A percentile compares a stretch with the other conserved stretches of the same genome.
Conservation (phyloP, 2,329 filamentous ascomycete genomes). For the Apiospora aurea region DNA sequence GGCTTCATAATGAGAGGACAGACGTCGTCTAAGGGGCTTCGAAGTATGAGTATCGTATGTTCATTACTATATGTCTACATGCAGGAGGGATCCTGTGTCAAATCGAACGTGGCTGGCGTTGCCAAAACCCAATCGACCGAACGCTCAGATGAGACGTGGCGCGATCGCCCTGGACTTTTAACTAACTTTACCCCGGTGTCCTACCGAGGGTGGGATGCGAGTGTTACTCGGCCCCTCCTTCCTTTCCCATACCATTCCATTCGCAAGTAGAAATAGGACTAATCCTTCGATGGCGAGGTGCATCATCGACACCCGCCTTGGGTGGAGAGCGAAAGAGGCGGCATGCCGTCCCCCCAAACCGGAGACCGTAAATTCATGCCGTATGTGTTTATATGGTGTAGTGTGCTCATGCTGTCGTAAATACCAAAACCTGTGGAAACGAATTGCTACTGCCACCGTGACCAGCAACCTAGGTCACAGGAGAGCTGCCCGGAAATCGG, state of each 20-base stretch:
- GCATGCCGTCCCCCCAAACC: conserved; percentile 28
- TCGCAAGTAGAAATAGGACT: conserved; percentile 34
- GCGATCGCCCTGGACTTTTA: conserved; percentile 17
- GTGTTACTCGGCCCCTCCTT: conserved; percentile 15
- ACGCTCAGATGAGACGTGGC: conserved; percentile 18
- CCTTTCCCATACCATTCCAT: conserved; percentile 19
- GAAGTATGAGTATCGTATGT: conserved; percentile 34
- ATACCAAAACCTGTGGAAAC: conserved; percentile 32
- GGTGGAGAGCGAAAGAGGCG: conserved; percentile 27
- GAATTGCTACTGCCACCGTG: conserved; percentile 28
- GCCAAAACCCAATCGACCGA: neutral
- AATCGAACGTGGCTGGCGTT: neutral
- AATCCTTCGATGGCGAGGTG: conserved; percentile 28
- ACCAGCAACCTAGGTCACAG: neutral
- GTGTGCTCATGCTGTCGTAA: conserved; percentile 38
- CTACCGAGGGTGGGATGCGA: conserved; percentile 9
- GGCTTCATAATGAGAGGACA: neutral
- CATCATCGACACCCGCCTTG: conserved; percentile 28
- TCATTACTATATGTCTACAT: conserved; percentile 50
- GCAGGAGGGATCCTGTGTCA: conserved; percentile 21
- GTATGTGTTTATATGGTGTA: conserved; percentile 34
- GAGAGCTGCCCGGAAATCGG: neutral
- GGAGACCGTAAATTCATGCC: conserved; percentile 30
- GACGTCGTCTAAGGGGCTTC: neutral
- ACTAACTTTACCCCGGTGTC: conserved; percentile 1